Evolutionary conservation across 2,329 filamentous ascomycete genomes (phyloP), one percentile per base, ranked within the genome.

Genomic region (Ophiostoma sp.): DNA sequence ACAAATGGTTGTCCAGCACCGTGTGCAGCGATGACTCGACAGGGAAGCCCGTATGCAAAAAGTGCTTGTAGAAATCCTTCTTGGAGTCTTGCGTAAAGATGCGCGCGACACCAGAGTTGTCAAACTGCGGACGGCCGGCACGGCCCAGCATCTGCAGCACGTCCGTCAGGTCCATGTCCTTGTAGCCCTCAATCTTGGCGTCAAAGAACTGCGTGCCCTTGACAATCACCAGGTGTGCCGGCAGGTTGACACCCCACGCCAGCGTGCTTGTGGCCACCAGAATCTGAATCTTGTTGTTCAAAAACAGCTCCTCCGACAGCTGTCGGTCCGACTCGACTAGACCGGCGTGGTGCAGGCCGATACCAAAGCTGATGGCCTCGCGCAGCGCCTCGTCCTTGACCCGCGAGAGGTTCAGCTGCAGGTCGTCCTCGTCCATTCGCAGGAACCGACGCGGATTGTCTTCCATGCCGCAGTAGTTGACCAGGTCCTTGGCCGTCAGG

Each of bases 61-160:
- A 99, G 80, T 99, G 95, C 82, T 99, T 99, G 82, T 99, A 99
- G 79, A 99, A 99, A 72, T 96, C 93, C 80, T 99, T 99, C 84
- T 98, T 99, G 2, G 94, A 84, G 76, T 98, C 94, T 76, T 99
- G 94, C 0, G 95, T 99, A 77, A 99, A 97, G 77, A 99, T 99
- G 39, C 94, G 90, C 11, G 95, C 96, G 71, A 99, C 96, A 74
- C 96, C 95, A 0, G 94, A 96, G 69, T 90, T 91, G 79, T 99
- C 95, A 78, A 99, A 99, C 77, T 99, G 95, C 3, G 95, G 95
- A 73, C 95, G 91, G 20, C 95, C 95, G 15, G 95, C 95, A 80
- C 95, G 90, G 75, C 95, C 95, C 36, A 99, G 84, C 95, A 99
- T 99, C 80, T 99, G 95, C 72, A 99, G 82, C 41, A 99, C 95